A percentile compares a stretch with the other conserved stretches of the same genome.
Evolutionary conservation across 2,329 filamentous ascomycete genomes (phyloP).

Genomic region (Penicillium sp.): DNA sequence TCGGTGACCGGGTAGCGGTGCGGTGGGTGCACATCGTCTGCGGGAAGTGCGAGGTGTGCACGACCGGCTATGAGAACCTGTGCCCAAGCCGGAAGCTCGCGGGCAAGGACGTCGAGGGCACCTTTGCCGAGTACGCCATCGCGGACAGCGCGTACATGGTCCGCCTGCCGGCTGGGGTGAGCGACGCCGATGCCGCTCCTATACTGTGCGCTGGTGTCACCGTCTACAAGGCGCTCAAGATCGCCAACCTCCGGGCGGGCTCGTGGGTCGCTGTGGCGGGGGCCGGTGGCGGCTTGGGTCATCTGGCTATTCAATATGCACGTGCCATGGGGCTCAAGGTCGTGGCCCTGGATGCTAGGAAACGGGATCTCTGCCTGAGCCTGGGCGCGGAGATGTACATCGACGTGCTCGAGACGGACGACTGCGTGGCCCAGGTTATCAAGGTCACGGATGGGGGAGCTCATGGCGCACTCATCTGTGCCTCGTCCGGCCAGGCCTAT

Average conservation of each 20-base stretch:
- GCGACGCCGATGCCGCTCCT: constrained; percentile 17
- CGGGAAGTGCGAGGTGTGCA: constrained; percentile 21
- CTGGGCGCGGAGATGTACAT: constrained; percentile 41
- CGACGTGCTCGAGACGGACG: constrained; percentile 28
- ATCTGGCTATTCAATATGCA: constrained; percentile 23
- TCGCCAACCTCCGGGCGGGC: constrained; percentile 36
- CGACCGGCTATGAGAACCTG: constrained; percentile 16
- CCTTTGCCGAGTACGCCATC: constrained; percentile 23
- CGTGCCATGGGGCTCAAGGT: constrained; percentile 33
- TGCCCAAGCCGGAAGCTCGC: constrained; percentile 16
- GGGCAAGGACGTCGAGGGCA: constrained; percentile 18
- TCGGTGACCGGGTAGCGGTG: constrained; percentile 26
- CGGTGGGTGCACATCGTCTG: constrained; percentile 22
- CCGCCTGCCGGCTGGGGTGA: constrained; percentile 19
- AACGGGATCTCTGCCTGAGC: constrained; percentile 35
- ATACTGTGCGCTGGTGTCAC: constrained; percentile 26
- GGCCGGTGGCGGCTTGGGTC: constrained; percentile 33
- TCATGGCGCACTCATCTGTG: constrained; percentile 40
- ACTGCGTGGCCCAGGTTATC: constrained; percentile 31
- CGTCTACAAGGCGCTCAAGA: constrained; percentile 22
- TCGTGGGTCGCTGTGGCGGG: constrained; percentile 32
- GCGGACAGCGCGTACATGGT: constrained; percentile 16
- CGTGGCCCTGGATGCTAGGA: constrained; percentile 37
- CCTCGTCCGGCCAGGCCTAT: constrained; percentile 40
- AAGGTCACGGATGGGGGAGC: constrained; percentile 39